Percentiles rank a stretch among this genome's conserved stretches.
Evolutionary conservation across 768 basidiomycete species (phyloP).

Genomic region (Termitomyces sp.): DNA sequence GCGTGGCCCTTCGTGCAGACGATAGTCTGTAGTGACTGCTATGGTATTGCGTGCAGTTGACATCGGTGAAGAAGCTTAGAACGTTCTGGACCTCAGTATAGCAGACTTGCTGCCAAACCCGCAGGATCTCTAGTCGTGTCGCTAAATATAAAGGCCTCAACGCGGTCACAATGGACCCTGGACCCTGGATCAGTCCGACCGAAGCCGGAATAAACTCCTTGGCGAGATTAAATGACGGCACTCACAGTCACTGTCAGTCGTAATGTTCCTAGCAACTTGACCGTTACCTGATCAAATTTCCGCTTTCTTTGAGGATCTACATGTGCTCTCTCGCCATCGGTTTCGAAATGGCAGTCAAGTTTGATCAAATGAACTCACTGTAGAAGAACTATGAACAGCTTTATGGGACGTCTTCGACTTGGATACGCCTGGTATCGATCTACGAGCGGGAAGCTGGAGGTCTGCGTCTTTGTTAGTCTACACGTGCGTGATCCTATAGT

Average conservation of each 20-base stretch:
- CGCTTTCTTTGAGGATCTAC: slow-evolving; percentile 2
- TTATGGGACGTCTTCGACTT: not conserved
- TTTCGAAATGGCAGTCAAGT: not conserved
- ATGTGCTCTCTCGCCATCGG: slow-evolving; percentile 1
- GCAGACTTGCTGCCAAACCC: slow-evolving; percentile 6
- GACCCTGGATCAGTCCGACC: slow-evolving; percentile 11
- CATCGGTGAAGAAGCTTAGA: slow-evolving; percentile 16
- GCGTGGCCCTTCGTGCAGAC: slow-evolving; percentile 29
- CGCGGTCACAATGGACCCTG: not conserved
- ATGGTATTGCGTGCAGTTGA: slow-evolving; percentile 7
- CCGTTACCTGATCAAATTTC: not conserved
- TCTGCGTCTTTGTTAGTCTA: not conserved
- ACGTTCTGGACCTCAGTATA: slow-evolving; percentile 4
- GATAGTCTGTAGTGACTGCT: slow-evolving; percentile 2
- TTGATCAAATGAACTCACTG: slow-evolving; percentile 7
- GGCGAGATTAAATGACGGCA: not conserved
- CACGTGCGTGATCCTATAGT: not conserved
- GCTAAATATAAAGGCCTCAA: not conserved
- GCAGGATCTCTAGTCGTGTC: slow-evolving; percentile 12
- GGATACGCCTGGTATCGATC: not conserved
- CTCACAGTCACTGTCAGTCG: not conserved
- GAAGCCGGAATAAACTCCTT: not conserved
- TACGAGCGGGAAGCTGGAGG: not conserved
- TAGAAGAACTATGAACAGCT: not conserved
- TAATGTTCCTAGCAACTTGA: not conserved